A percentile compares a stretch with the other conserved stretches of the same genome.
These are phyloP conservation scores for Chaetomium strumarium DNA, from an alignment of 2,329 filamentous ascomycete genomes.

Conservation along the genomic window DNA sequence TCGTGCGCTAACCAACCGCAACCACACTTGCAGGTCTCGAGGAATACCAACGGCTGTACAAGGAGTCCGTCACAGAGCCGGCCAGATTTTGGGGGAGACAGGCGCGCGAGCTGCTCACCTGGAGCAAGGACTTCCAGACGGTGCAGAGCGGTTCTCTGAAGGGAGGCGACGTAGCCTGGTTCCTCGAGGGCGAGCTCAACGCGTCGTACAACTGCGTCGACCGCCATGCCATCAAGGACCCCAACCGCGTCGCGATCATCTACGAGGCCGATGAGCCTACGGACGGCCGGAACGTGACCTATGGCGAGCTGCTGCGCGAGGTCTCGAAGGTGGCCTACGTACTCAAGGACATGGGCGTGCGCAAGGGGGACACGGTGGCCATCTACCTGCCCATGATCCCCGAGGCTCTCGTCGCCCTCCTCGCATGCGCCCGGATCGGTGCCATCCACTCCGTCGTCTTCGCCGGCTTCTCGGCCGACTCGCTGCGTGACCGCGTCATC, in stretches of 20 bases:
- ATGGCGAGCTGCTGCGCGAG: conserved; percentile 85
- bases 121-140: conserved; percentile 88
- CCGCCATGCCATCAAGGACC: conserved; percentile 91
- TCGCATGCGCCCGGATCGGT: conserved; percentile 87
- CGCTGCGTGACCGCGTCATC: conserved; percentile 86
- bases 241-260: conserved; percentile 90
- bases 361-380: conserved; percentile 94
- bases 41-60: conserved; percentile 62
- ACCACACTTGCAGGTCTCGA: conserved; percentile 48
- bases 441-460: conserved; percentile 97
- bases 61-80: conserved; percentile 84
- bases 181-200: conserved; percentile 87
- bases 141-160: conserved; percentile 70
- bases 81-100: conserved; percentile 82
- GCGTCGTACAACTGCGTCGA: conserved; percentile 97
- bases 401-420: conserved; percentile 83
- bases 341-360: conserved; percentile 90
- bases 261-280: conserved; percentile 92
- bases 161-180: conserved; percentile 88
- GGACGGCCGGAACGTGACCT: conserved; percentile 86
- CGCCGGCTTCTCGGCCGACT: conserved; percentile 94
- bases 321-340: conserved; percentile 83
- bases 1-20: conserved; percentile 24
- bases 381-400: conserved; percentile 99
- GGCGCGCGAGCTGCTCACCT: conserved; percentile 84